Conservation (phyloP, 805 yeast species). For the Debaryomyces prosopidis region DNA sequence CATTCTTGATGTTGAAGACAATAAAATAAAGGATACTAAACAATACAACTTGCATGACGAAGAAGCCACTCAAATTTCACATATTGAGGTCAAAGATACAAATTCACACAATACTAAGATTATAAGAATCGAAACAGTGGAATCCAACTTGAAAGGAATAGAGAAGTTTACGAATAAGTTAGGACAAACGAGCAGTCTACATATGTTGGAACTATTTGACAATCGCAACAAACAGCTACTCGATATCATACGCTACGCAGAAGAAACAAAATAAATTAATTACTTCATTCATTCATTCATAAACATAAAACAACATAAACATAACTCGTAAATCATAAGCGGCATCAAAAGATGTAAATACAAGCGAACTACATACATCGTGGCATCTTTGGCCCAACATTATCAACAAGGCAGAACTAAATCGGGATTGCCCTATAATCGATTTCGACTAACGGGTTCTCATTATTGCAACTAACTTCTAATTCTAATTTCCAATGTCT, state of each 20-base stretch:
- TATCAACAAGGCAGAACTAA: background rate
- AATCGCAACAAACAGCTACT: constrained; percentile 1
- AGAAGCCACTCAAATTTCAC: background rate
- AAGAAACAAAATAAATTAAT: background rate
- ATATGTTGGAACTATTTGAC: constrained; percentile 3
- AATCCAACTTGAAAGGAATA: constrained; percentile 1
- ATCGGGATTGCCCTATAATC: constrained; percentile 60
- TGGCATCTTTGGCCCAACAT: background rate
- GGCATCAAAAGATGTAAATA: no score
- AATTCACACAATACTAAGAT: background rate
- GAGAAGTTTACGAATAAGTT: background rate
- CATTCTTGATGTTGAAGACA: background rate
- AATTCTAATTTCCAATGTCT: constrained; percentile 67
- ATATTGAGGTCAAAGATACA: background rate
- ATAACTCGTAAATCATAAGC: background rate
- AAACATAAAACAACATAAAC: constrained; percentile 1
- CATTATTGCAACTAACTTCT: constrained; percentile 64
- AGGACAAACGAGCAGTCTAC: background rate
- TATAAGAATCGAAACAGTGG: background rate
- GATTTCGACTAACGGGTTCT: constrained; percentile 65
- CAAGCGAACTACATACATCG: no score
- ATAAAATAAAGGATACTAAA: background rate
- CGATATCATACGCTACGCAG: background rate
- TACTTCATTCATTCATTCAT: background rate
- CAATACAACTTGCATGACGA: constrained; percentile 1